Evolutionary conservation across 176 grass and related monocot species (phyloP).

Genomic region (Neostapfia colusana): DNA sequence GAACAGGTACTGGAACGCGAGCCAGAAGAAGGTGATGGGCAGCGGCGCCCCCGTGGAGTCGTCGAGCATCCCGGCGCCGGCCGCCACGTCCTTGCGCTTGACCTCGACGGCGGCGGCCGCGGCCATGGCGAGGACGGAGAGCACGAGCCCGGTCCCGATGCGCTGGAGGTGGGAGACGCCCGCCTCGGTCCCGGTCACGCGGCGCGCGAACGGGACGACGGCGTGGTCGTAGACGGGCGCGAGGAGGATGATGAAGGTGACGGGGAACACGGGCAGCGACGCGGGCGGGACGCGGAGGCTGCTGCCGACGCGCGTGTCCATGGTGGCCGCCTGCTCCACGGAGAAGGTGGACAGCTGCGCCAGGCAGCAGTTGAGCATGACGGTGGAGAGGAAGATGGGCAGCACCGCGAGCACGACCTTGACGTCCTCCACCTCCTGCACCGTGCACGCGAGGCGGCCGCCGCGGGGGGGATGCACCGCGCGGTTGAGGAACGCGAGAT

Average conservation of each 20-base stretch:
- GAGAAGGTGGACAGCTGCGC: slow-evolving; percentile 95
- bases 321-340: slow-evolving; percentile 78
- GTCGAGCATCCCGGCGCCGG: slow-evolving; percentile 31
- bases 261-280: slow-evolving; percentile 81
- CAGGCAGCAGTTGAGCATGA: slow-evolving; percentile 83
- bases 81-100: slow-evolving; percentile 70
- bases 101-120: slow-evolving; percentile 77
- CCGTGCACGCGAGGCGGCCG: slow-evolving; percentile 50
- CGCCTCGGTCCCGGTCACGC: slow-evolving; percentile 53
- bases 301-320: slow-evolving; percentile 65
- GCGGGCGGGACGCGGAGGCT: slow-evolving; percentile 62
- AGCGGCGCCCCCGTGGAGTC: slow-evolving; percentile 5
- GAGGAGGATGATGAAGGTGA: slow-evolving; percentile 71
- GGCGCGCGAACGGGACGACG: slow-evolving; percentile 81
- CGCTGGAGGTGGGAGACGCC: slow-evolving; percentile 83
- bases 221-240: slow-evolving; percentile 84
- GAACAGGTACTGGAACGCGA: slow-evolving; percentile 91
- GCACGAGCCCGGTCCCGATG: slow-evolving; percentile 69
- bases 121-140: slow-evolving; percentile 83
- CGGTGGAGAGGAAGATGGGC: slow-evolving; percentile 85
- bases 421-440: slow-evolving; percentile 79
- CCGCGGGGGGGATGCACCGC: slow-evolving; percentile 25
- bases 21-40: slow-evolving; percentile 90
- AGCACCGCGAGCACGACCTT: slow-evolving; percentile 86
- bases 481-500: slow-evolving; percentile 64